Conservation (phyloP, 495 filamentous ascomycete species). For the Bryoglossum gracile region DNA sequence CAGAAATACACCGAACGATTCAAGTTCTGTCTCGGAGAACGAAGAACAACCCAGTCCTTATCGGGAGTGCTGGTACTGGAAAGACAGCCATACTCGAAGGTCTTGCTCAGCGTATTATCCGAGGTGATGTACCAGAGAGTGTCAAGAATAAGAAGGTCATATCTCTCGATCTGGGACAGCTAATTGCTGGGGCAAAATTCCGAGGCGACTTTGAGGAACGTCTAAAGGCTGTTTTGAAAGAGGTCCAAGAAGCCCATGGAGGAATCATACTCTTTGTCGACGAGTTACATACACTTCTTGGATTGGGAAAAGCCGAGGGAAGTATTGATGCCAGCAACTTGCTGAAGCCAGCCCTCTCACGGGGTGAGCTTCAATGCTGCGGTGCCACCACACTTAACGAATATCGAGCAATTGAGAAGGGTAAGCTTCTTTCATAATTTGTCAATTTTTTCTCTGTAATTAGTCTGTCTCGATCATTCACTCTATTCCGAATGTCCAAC, state of each 20-base stretch:
- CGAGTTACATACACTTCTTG: conserved; percentile 86
- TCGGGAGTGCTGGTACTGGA: conserved; percentile 86
- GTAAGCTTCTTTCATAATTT: conserved; percentile 1
- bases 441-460: too few species aligned
- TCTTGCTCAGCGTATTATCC: conserved; percentile 81
- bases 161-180: conserved; percentile 74
- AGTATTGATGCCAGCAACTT: conserved; percentile 95
- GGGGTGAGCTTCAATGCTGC: conserved; percentile 91
- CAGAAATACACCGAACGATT: conserved; percentile 88
- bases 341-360: conserved; percentile 84
- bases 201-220: conserved; percentile 95
- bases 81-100: conserved; percentile 96
- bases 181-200: conserved; percentile 95
- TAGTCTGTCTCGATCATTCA: too few species aligned
- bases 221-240: conserved; percentile 81
- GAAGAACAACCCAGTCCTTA: conserved; percentile 95
- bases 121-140: conserved; percentile 90
- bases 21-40: conserved; percentile 88
- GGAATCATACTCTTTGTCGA: conserved; percentile 92
- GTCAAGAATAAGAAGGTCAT: conserved; percentile 93
- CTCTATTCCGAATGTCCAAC: too few species aligned
- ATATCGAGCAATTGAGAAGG: conserved; percentile 86
- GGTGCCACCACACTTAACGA: conserved; percentile 91
- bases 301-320: conserved; percentile 89
- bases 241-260: conserved; percentile 83